phyloP scores from a whole-genome alignment of 371 early-diverging fungal genomes.

The Mortierella polycephala region DNA sequence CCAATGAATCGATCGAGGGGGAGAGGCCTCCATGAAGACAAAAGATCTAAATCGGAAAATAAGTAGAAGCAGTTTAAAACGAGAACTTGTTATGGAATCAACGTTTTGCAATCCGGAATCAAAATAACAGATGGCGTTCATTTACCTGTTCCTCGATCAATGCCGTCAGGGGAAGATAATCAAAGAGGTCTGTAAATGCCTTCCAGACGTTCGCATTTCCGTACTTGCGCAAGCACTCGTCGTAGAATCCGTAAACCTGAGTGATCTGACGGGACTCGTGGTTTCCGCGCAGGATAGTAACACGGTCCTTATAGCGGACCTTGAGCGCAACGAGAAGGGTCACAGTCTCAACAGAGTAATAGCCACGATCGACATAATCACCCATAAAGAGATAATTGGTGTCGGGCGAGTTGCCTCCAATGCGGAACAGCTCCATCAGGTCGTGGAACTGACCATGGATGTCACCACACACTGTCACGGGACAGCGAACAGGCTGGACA shows the following conservation, averaged over 20 bases:
- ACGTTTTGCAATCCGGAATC: background rate
- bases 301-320: slow-evolving; percentile 93
- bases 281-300: slow-evolving; percentile 99
- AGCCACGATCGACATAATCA: slow-evolving; percentile 99
- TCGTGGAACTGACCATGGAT: slow-evolving; percentile 99
- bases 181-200: slow-evolving; percentile 98
- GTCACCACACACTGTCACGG: slow-evolving; percentile 99
- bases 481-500: slow-evolving; percentile 94
- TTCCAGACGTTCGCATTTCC: slow-evolving; percentile 99
- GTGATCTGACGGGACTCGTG: slow-evolving; percentile 99
- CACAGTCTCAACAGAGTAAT: slow-evolving; percentile 99
- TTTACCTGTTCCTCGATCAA: slow-evolving; percentile 85
- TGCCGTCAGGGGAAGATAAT: slow-evolving; percentile 98
- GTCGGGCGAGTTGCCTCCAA: slow-evolving; percentile 97
- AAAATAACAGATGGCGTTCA: background rate
- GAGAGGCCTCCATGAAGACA: slow-evolving; percentile 99
- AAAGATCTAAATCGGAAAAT: slow-evolving; percentile 72
- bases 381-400: slow-evolving; percentile 99
- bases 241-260: slow-evolving; percentile 99
- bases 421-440: slow-evolving; percentile 97
- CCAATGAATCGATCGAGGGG: slow-evolving; percentile 97
- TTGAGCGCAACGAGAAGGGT: slow-evolving; percentile 96
- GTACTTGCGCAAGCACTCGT: slow-evolving; percentile 99
- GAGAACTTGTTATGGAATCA: background rate
- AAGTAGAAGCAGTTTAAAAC: background rate